Percentiles rank a stretch among this genome's conserved stretches.
These are phyloP conservation scores for Boletus edulis DNA, from an alignment of 768 basidiomycete genomes.

Conservation along the genomic window DNA sequence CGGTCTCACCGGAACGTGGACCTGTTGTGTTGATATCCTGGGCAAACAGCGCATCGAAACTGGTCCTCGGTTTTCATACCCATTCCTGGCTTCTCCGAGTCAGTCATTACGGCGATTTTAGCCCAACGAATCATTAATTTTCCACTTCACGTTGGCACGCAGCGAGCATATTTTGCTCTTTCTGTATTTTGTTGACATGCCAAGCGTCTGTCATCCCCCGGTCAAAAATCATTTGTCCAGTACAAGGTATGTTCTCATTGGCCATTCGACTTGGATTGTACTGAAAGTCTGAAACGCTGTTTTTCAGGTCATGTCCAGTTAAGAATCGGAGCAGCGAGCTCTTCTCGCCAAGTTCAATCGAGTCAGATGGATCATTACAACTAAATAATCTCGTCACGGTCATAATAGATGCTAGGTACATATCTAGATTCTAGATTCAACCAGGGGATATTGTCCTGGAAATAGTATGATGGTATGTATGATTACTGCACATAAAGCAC, in stretches of 20 bases:
- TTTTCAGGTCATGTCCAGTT: no score
- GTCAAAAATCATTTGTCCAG: neutral
- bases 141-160: neutral
- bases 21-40: neutral
- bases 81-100: no score
- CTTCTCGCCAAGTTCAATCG: neutral
- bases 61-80: no score
- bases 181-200: neutral
- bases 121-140: no score
- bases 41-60: no score
- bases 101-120: no score
- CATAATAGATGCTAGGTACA: neutral
- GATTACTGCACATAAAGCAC: neutral
- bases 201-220: neutral
- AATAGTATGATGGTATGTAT: neutral
- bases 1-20: neutral
- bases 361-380: neutral
- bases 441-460: neutral
- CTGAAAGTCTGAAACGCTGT: no score
- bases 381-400: neutral
- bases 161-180: neutral
- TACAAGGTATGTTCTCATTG: neutral
- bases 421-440: neutral
- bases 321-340: no score
- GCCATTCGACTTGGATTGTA: no score